Evolutionary conservation across 805 yeast genomes (phyloP).

Genomic region (Candida odintsovae): DNA sequence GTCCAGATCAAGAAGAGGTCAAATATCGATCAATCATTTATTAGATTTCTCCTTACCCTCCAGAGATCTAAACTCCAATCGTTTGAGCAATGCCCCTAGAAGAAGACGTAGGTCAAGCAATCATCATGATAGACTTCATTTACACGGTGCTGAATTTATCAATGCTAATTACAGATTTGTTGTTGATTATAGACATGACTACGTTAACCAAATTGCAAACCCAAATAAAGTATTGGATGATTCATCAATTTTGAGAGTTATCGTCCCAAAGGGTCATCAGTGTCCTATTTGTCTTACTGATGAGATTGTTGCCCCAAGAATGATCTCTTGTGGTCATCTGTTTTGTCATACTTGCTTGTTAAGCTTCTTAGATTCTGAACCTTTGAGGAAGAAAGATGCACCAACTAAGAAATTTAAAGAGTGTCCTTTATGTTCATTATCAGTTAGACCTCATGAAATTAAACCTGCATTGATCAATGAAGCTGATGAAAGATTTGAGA

Average conservation of each 20-base stretch:
- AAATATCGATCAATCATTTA: conserved; percentile 56
- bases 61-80: conserved; percentile 20
- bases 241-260: conserved; percentile 57
- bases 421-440: conserved; percentile 77
- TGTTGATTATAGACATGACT: conserved; percentile 58
- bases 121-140: conserved; percentile 33
- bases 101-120: conserved; percentile 25
- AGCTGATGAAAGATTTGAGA: conserved; percentile 49
- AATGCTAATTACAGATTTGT: conserved; percentile 83
- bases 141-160: conserved; percentile 63
- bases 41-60: conserved; percentile 51
- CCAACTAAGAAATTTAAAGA: conserved; percentile 49
- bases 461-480: conserved; percentile 55
- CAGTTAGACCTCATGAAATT: conserved; percentile 46
- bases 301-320: conserved; percentile 84
- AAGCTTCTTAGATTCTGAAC: conserved; percentile 55
- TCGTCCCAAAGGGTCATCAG: conserved; percentile 68
- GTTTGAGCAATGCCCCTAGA: conserved; percentile 11
- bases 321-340: conserved; percentile 93
- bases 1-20: conserved; percentile 35
- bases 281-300: conserved; percentile 92
- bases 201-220: conserved; percentile 53
- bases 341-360: conserved; percentile 80
- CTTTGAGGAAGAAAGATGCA: conserved; percentile 29
- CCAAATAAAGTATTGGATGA: conserved; percentile 71